Percentiles rank a stretch among this genome's conserved stretches.
These are phyloP conservation scores for Diaporthe amygdali DNA, from an alignment of 2,329 filamentous ascomycete genomes.

Conservation along the genomic window DNA sequence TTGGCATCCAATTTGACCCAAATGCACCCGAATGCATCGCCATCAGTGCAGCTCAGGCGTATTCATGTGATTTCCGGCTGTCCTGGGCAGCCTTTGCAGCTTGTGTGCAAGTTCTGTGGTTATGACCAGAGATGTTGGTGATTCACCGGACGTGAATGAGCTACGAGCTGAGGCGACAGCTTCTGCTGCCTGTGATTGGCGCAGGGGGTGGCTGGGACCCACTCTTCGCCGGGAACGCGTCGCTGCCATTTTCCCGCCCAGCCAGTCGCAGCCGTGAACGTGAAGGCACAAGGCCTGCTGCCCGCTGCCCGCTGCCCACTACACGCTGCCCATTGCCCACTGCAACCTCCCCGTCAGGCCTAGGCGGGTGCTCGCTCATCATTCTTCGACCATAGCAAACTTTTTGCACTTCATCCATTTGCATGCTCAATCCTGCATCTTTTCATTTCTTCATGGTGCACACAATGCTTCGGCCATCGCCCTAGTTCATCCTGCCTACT, in stretches of 20 bases:
- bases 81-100: neutral
- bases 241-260: conserved; percentile 12
- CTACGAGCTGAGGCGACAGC: neutral
- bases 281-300: neutral
- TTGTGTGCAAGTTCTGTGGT: neutral
- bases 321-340: neutral
- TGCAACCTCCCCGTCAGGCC: conserved; percentile 3
- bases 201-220: neutral
- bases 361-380: neutral
- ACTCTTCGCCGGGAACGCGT: conserved; percentile 16
- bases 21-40: neutral
- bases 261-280: conserved; percentile 10
- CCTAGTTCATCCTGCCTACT: neutral
- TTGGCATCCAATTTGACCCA: neutral
- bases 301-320: neutral
- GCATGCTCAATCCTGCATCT: conserved; percentile 7
- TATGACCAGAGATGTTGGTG: neutral
- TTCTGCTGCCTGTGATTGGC: conserved; percentile 1
- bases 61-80: neutral
- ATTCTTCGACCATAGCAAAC: conserved; percentile 16
- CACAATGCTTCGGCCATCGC: neutral
- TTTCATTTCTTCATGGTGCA: neutral
- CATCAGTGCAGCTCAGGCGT: neutral
- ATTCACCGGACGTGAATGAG: conserved; percentile 11
- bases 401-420: conserved; percentile 17